These are phyloP conservation scores for Microcyclosporella mali DNA, from an alignment of 2,329 filamentous ascomycete species.

Conservation along the genomic window DNA sequence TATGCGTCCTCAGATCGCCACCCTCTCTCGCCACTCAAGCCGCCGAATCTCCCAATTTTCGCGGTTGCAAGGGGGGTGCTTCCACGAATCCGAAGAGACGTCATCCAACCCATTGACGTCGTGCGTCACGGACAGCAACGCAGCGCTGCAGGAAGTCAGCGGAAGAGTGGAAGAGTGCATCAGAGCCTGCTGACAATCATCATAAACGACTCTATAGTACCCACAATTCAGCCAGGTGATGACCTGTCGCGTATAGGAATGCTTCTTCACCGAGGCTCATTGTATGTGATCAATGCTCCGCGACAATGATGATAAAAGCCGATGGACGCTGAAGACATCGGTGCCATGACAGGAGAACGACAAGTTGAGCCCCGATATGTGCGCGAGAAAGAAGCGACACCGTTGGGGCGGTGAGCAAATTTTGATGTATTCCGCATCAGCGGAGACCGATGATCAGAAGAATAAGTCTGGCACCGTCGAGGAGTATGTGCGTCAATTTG, in stretches of 20 bases:
- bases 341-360: too few relatives aligned
- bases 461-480: too few relatives aligned
- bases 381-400: too few relatives aligned
- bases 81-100: not conserved
- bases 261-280: not conserved
- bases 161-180: not conserved
- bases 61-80: not conserved
- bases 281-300: not conserved
- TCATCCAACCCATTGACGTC: not conserved
- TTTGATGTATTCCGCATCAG: too few relatives aligned
- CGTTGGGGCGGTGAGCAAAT: too few relatives aligned
- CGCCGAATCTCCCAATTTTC: not conserved
- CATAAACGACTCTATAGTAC: not conserved
- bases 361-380: too few relatives aligned
- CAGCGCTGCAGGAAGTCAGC: not conserved
- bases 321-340: too few relatives aligned
- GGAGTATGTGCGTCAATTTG: too few relatives aligned
- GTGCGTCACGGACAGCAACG: not conserved
- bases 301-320: too few relatives aligned
- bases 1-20: not conserved
- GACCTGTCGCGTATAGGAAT: not conserved
- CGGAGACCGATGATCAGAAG: too few relatives aligned
- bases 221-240: conserved; percentile 3
- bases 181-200: conserved; percentile 1
- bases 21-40: not conserved